Base-by-base conservation (phyloP, 306 rosid genomes). In the Heteromeles arbutifolia region DNA sequence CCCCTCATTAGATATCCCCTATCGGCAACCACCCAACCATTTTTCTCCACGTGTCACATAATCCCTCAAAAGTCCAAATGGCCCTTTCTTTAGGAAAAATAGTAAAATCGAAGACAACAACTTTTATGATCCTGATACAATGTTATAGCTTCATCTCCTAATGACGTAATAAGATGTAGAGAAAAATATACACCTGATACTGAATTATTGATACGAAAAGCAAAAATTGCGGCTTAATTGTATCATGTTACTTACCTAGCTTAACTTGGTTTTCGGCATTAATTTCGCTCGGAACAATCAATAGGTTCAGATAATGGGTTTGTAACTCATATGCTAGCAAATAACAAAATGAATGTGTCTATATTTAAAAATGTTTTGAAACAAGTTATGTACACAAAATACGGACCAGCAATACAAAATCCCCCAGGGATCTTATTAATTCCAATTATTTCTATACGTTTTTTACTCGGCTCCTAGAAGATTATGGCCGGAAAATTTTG, bases 1-100 rank as follows among this genome's bases (percentile, higher is more conserved):
- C 92, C 89, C 80, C 67, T 77, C 71, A 69, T 73, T 85, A 44
- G 88, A 90, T 87, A 80, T 82, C 86, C 83, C 82, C 78, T 82
- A 95, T 95, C 99, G 77, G 71, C 41, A 28, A 14, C 11, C 13
- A 29, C 39, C 97, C 96, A 90, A 89, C 71, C 2, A 15, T 1
- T 4, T 68, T 74, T 39, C 4, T 72, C 86, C 96, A 86, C 88
- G 88, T 89, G 96, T 84, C 86, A 67, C 53, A 21, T 78, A 77
- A 85, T 85, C 87, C 53, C 4, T 66, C 70, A 18, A 17, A n/a
- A 26, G 70, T 78, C 43, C 21, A 48, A 48, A 15, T 14, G 3
- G 1, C 8, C 53, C 19, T 48, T 14, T 15, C 53, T 48, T 0
- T 4, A 15, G 53, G 53, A 48, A 14, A 4, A 48, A 48, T 15